Conservation (phyloP, 2,329 filamentous ascomycete genomes). For the Fonsecaea multimorphosa region DNA sequence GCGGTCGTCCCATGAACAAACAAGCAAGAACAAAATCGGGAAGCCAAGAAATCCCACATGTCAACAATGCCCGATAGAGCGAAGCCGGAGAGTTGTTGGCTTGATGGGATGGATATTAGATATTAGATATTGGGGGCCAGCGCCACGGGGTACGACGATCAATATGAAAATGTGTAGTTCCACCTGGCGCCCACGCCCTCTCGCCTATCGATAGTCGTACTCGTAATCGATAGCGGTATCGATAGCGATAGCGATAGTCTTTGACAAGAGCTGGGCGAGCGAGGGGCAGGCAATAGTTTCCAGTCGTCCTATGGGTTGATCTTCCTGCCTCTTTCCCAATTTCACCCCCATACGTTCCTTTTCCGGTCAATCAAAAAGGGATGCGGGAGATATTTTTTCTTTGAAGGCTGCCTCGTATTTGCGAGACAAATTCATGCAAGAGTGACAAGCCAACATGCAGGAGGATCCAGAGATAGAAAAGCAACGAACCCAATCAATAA, state of each 20-base stretch:
- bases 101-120: background rate
- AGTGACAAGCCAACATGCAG: background rate
- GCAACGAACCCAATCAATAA: background rate
- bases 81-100: background rate
- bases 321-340: background rate
- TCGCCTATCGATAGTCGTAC: constrained; percentile 1
- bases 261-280: background rate
- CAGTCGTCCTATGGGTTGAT: background rate
- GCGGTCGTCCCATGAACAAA: background rate
- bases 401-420: background rate
- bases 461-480: constrained; percentile 19
- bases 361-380: background rate
- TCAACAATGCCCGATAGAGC: background rate
- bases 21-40: background rate
- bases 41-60: background rate
- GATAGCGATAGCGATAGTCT: background rate
- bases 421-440: constrained; percentile 4
- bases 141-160: background rate
- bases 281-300: background rate
- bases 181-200: background rate
- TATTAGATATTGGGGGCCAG: background rate
- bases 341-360: background rate
- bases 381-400: background rate
- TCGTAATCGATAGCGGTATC: background rate
- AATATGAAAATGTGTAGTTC: background rate